Base-by-base conservation (phyloP, 306 rosid species). In the Dryas drummondii region DNA sequence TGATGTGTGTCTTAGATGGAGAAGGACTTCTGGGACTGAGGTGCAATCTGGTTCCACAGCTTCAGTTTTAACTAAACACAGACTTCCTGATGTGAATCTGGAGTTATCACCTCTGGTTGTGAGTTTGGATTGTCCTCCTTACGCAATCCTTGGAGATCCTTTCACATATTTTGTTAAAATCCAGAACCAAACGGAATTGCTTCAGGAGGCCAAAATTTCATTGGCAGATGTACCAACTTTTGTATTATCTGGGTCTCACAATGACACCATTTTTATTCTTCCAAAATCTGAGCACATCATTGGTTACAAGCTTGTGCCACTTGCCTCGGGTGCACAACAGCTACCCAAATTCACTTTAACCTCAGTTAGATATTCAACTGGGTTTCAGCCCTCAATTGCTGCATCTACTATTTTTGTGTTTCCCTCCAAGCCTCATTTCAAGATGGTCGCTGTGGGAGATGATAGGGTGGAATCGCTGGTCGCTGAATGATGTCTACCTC, bases 61-160 rank as follows among this genome's bases (percentile, higher is more conserved):
- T 75, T 86, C 88, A 75, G 92, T 90, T 78, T 77, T 76, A 83
- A 88, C 97, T 40, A 80, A 78, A 73, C 87, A 87, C 60, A 83
- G 17, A 47, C 90, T 94, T 80, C 96, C 97, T 1, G 91, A 87
- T 58, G 82, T 85, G 86, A 81, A 81, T 78, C 78, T 89, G 57
- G 97, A 90, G 86, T 76, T 74, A 47, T 84, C 99, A 0, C 96
- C 97, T 63, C 76, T 94, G 81, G 80, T 92, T n/a, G 92, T 87
- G 82, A 92, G 87, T 78, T 80, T 94, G 85, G 99, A 90, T 73
- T 92, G 90, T 63, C 97, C 99, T 55, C 97, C 97, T 73, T 87
- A 86, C 57, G 97, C 93, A 78, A 78, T 86, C 72, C 77, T 92
- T 45, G 97, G 97, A 66, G 93, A 90, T 54, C 96, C 99, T 62